Evolutionary conservation across 805 yeast genomes (phyloP), one percentile per base, ranked within the genome.

Genomic region (Yarrowia deformans): DNA sequence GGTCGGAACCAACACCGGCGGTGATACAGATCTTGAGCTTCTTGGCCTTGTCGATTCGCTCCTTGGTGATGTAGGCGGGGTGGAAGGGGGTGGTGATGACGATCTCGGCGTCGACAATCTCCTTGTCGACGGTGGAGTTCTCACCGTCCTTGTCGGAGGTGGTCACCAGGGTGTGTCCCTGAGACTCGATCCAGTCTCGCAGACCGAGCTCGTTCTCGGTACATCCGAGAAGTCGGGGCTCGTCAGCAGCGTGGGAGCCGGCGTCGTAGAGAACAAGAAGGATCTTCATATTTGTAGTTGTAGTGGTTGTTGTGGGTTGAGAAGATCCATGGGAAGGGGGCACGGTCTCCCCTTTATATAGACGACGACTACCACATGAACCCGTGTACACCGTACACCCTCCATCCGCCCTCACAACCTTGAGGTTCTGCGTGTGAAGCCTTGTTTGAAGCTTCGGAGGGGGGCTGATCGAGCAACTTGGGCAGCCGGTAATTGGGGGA

Each of bases 21-120:
- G 84, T 83, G 70, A 83, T 77, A 54, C 85, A 78, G 34, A 78
- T 80, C 73, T 83, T 81, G 55, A 85, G 72, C 13, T 80, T 68
- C 1, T 79, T 69, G 12, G 83, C 82, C 55, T 42, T 56, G 48
- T 56, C 63, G 16, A 56, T 56, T 74, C 94, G 84, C 73, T 87
- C 89, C 71, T 82, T 82, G 69, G 88, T 85, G 77, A 90, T 82
- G 78, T 90, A 90, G 49, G 88, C 94, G 6, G 96, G 95, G 79
- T 85, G 91, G 84, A 90, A 90, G 5, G 96, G 95, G n/a, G 94
- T 90, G 50, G 93, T 87, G 78, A 90, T 90, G 74, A 90, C 84
- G 64, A 90, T 83, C 74, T 90, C 95, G 4, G 93, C 90, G 71
- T 88, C 92, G 58, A 82, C 84, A 76, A 90, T 84, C 72, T 89